Evolutionary conservation across 192 early-diverging fungal genomes (phyloP).

Genomic region (Coemansia sp.): DNA sequence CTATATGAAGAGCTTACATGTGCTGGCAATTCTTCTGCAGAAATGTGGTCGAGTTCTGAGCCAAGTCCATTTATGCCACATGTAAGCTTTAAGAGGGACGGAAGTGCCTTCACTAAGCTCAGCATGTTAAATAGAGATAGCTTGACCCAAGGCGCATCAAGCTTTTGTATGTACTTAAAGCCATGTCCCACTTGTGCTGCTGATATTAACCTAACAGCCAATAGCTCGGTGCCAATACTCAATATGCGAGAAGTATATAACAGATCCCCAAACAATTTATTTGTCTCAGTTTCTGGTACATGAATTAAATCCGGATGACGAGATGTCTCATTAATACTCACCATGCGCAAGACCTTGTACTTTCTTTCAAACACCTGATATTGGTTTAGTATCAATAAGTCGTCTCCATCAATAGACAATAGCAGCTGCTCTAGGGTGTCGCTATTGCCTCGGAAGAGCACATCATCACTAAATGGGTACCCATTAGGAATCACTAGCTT

Average conservation of each 20-base stretch:
- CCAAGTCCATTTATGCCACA: neutral
- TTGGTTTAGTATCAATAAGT: neutral
- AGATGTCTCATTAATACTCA: neutral
- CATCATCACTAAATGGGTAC: neutral
- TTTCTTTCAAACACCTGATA: neutral
- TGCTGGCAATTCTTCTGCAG: neutral
- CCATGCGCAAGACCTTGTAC: neutral
- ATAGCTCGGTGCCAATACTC: neutral
- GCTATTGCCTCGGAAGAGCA: neutral
- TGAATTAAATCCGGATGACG: neutral
- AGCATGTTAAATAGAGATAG: neutral
- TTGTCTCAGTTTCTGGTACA: neutral
- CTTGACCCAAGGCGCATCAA: neutral
- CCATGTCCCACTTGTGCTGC: neutral
- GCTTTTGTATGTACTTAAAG: neutral
- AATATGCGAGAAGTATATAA: neutral
- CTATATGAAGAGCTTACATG: neutral
- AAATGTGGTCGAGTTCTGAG: neutral
- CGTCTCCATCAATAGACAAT: neutral
- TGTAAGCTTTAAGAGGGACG: neutral
- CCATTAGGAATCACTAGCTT: neutral
- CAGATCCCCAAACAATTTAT: neutral
- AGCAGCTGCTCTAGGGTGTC: neutral
- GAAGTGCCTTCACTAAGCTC: neutral
- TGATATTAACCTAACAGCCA: neutral